Conservation (phyloP, 2,329 filamentous ascomycete species). For the Pezizomycotina sp. region DNA sequence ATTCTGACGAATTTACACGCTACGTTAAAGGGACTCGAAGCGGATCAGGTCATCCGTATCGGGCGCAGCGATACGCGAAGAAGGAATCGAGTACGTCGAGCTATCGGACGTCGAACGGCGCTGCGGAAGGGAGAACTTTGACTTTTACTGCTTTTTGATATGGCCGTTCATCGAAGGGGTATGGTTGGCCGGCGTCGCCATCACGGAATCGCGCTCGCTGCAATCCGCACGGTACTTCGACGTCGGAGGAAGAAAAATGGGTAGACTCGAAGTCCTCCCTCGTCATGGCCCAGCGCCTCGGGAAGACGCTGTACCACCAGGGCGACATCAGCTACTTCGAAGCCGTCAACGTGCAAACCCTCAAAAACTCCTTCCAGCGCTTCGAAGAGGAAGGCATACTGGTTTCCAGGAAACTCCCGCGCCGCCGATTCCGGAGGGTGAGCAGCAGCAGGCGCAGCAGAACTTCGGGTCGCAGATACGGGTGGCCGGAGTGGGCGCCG, state of each 20-base stretch:
- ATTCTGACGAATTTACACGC: constrained; percentile 63
- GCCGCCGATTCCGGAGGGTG: no score
- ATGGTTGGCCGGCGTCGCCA: constrained; percentile 77
- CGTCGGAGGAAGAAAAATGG: constrained; percentile 49
- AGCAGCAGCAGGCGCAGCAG: no score
- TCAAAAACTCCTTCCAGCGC: constrained; percentile 79
- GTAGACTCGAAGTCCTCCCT: constrained; percentile 63
- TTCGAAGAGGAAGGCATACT: constrained; percentile 88
- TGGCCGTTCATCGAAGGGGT: constrained; percentile 95
- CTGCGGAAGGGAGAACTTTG: constrained; percentile 79
- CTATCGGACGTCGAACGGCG: constrained; percentile 59
- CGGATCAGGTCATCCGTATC: constrained; percentile 58
- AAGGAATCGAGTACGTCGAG: constrained; percentile 48
- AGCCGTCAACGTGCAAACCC: constrained; percentile 92
- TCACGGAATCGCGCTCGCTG: constrained; percentile 69
- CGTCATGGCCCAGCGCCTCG: constrained; percentile 68
- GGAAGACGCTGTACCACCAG: constrained; percentile 94
- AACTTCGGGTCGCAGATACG: constrained; percentile 37
- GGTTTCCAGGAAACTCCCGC: constrained; percentile 49
- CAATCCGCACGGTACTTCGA: no score
- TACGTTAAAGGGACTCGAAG: constrained; percentile 60
- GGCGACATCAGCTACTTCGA: constrained; percentile 95
- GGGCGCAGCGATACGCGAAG: constrained; percentile 34
- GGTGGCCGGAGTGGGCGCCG: constrained; percentile 61
- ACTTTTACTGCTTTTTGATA: constrained; percentile 96